Base-by-base conservation (phyloP, 768 basidiomycete species). In the Tricholoma flavovirens region DNA sequence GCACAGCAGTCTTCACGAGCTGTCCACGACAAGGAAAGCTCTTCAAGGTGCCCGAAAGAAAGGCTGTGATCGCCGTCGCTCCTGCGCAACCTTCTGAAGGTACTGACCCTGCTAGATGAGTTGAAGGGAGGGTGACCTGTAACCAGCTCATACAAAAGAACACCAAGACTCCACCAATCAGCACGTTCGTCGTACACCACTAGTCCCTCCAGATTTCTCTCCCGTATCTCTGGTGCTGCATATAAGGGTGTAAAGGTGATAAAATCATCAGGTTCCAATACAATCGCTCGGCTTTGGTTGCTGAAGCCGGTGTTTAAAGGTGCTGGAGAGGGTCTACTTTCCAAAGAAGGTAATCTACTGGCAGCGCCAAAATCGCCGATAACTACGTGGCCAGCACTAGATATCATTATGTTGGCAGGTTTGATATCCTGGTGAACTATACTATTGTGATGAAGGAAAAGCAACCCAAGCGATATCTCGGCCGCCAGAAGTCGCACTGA, bases 371-470 rank as follows among this genome's bases (percentile, higher is more conserved):
- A 84, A 62, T 86, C 83, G 6, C 82, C 80, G 22, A 88, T 84
- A 60, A 86, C 77, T 15, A 69, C 69, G 48, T 77, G 76, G 15
- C 79, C 79, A 42, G 77, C 68, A 11, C 67, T 67, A 14, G 77
- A 77, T 58, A 82, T 73, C 54, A 87, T 74, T 22, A 88, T 73
- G 65, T 87, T 88, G 53, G 77, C 75, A 2, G 86, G 85, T 61
- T 85, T 86, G 69, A 88, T 80, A 62, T 86, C 84, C 38, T 83
- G 81, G 61, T 87, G 85, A 36, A 87, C 81, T 64, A 86, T 82
- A 22, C 85, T 84, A 59, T 77, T 75, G 54, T 76, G 72, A 63
- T 86, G 86, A 1, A 87, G 63, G 52, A 69, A 72, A 24, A 67
- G 56, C 10, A 76, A 51, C 15, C 70, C 75, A 8, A 76, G 60